phyloP scores from a whole-genome alignment of 148 eudicot genomes.

The Amaranthus palmeri region DNA sequence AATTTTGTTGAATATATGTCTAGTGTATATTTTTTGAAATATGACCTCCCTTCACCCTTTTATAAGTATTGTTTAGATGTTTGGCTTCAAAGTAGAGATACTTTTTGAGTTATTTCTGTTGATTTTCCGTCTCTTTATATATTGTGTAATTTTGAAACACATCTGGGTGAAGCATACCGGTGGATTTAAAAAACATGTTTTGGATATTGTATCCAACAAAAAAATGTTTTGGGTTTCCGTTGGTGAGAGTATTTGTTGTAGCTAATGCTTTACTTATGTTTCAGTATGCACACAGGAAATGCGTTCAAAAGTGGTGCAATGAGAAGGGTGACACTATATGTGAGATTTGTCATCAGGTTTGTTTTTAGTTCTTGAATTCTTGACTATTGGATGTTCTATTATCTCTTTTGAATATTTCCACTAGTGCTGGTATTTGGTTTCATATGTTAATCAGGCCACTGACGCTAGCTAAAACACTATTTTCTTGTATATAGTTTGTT shows the following conservation, averaged over 20 bases:
- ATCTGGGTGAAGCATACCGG: not conserved
- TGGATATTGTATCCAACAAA: not conserved
- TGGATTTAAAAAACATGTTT: not conserved
- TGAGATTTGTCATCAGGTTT: slow-evolving; percentile 89
- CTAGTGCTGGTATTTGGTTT: not conserved
- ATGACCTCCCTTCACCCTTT: not conserved
- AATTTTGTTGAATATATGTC: not conserved
- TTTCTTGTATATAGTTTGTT: too few species aligned
- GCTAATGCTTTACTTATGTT: slow-evolving; percentile 18
- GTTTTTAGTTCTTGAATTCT: slow-evolving; percentile 2
- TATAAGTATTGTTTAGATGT: not conserved
- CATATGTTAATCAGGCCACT: too few species aligned
- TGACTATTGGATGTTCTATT: not conserved
- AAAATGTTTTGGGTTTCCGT: too few species aligned
- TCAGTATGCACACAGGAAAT: slow-evolving; percentile 87
- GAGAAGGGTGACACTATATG: slow-evolving; percentile 81
- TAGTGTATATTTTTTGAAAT: not conserved
- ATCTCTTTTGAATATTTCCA: not conserved
- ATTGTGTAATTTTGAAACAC: too few species aligned
- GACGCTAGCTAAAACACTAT: not conserved
- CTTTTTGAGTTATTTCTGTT: not conserved
- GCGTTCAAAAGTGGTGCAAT: slow-evolving; percentile 81
- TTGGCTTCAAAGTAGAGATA: not conserved
- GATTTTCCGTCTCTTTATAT: too few species aligned
- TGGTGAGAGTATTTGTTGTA: not conserved